Conservation (phyloP, 805 yeast genomes). For the Candida railenensis region DNA sequence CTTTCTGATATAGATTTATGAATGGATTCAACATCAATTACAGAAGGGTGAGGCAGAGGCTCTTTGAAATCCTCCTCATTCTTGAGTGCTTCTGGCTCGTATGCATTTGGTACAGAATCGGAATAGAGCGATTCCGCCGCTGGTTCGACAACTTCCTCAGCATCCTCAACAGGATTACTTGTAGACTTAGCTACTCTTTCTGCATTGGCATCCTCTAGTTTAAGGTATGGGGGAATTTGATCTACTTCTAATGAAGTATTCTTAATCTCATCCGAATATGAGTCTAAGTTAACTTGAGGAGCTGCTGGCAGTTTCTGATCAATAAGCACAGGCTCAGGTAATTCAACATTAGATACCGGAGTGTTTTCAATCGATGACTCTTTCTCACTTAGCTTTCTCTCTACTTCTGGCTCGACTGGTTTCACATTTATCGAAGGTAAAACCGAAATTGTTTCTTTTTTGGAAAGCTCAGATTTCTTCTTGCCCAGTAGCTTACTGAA, state of each 20-base stretch:
- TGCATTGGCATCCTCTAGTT: too few relatives aligned
- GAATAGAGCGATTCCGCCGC: not conserved
- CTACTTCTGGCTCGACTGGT: not conserved
- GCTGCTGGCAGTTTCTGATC: too few relatives aligned
- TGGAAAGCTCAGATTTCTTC: not conserved
- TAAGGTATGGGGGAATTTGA: too few relatives aligned
- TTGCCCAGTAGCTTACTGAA: not conserved
- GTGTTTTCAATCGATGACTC: too few relatives aligned
- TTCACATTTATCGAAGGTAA: not conserved
- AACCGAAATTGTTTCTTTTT: not conserved
- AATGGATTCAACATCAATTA: slow-evolving; percentile 1
- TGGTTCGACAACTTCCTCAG: not conserved
- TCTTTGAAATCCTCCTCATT: slow-evolving; percentile 3
- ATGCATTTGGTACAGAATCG: not conserved
- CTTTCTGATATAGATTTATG: slow-evolving; percentile 1
- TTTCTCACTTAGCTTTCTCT: not conserved
- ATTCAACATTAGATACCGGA: too few relatives aligned
- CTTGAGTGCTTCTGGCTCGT: not conserved
- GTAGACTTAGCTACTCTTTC: too few relatives aligned
- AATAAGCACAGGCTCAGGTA: not conserved
- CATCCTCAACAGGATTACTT: not conserved
- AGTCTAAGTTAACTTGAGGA: too few relatives aligned
- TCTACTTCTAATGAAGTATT: too few relatives aligned
- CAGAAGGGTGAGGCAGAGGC: slow-evolving; percentile 5
- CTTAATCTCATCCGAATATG: too few relatives aligned